Evolutionary conservation across 768 basidiomycete species (phyloP).

Genomic region (Rhizopogon salebrosus): DNA sequence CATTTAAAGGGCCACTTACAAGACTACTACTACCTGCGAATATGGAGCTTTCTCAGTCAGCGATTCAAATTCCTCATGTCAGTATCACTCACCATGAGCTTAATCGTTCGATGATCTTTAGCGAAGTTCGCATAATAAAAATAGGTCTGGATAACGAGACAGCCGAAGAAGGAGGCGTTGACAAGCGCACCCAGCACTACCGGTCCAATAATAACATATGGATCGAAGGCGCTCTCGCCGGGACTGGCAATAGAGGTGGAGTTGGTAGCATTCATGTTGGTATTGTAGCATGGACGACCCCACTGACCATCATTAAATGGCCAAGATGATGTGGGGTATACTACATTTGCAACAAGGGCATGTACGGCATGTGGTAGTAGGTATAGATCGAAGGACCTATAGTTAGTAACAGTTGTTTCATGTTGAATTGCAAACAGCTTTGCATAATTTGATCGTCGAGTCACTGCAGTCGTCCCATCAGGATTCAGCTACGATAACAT

Average conservation of each 20-base stretch:
- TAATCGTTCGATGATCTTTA: conserved; percentile 10
- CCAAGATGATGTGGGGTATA: too few relatives aligned
- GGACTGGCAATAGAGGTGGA: neutral
- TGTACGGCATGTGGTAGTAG: too few relatives aligned
- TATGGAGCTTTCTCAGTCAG: neutral
- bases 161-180: conserved; percentile 19
- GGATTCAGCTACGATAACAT: too few relatives aligned
- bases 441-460: too few relatives aligned
- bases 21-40: neutral
- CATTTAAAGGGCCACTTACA: neutral
- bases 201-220: conserved; percentile 15
- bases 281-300: neutral
- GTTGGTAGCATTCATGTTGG: neutral
- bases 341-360: neutral
- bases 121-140: conserved; percentile 20
- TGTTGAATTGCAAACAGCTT: too few relatives aligned
- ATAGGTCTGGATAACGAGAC: conserved; percentile 19
- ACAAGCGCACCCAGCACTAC: conserved; percentile 16
- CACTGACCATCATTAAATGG: neutral
- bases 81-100: conserved; percentile 12
- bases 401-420: too few relatives aligned
- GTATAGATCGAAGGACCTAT: too few relatives aligned
- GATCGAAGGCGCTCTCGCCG: neutral
- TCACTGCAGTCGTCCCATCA: too few relatives aligned
- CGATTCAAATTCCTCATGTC: neutral